Evolutionary conservation across 73 alveolate species (phyloP), one percentile per base, ranked within the genome.

Genomic region (Paramecium biaurelia): DNA sequence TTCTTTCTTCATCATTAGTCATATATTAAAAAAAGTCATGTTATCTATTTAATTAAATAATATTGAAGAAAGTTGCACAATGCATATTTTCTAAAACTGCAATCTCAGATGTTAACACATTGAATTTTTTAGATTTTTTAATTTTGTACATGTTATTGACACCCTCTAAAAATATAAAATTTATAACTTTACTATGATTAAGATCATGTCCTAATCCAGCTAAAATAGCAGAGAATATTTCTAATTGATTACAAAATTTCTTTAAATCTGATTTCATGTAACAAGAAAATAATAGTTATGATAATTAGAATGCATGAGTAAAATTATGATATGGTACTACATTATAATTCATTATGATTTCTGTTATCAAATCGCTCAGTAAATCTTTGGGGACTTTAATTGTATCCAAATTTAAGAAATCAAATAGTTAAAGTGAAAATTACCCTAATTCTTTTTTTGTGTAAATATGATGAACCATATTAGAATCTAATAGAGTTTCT

Each of bases 1-100:
- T 82, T 43, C 59, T 14, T 45, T 79, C 70, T 20, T 79, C 90
- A 14, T 79, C 90, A 47, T 79, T 79, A 14, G 72, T 23, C 45
- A 89, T 57, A 45, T 89, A 45, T 30, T 63, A 30, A 26, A 72
- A 57, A 30, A 89, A 28, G 47, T 89, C 94, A 43, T 30, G 74
- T 8, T 89, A 10, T 70, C 92, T 76, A 70, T 89, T 67, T 15
- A 35, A 63, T 23, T 37, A 18, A 24, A 89, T 70, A 20, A 89
- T 89, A 20, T 89, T 57, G 53, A 89, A 89, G 43, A 89, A 89
- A 15, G 94, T 89, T 23, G 94, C 85, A 12, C 70, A 57, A 89
- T 89, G 94, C 68, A 89, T 89, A 30, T 89, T 89, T 49, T 89
- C 94, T 26, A 89, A 42, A 12, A 89, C 94, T 14, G 94, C 94